These are phyloP conservation scores for Balamuthia mandrillaris DNA, from an alignment of 208 protist species.

Conservation along the genomic window DNA sequence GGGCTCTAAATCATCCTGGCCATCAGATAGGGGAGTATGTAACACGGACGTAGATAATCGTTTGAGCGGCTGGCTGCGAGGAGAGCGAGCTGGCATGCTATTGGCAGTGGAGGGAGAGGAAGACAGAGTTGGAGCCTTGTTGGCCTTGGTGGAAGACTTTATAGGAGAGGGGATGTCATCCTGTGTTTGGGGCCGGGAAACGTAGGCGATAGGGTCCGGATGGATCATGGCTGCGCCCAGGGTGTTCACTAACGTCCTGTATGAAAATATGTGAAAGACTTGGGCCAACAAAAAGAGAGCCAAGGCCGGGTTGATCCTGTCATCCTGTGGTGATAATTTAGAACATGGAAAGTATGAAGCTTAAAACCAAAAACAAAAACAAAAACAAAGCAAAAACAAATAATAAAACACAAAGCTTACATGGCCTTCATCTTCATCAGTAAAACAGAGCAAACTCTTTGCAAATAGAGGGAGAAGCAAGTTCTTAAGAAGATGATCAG, in stretches of 20 bases:
- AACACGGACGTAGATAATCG: too few species aligned
- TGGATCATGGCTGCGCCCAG: slow-evolving; percentile 43
- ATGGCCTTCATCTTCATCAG: neutral
- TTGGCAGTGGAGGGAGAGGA: too few species aligned
- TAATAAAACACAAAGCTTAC: neutral
- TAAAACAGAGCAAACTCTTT: neutral
- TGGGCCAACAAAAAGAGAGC: slow-evolving; percentile 61
- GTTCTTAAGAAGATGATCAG: too few species aligned
- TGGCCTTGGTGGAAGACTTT: too few species aligned
- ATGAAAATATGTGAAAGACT: slow-evolving; percentile 59
- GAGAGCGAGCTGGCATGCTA: too few species aligned
- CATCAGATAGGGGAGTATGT: too few species aligned
- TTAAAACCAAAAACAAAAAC: slow-evolving; percentile 25
- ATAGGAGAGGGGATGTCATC: too few species aligned
- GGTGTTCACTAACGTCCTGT: slow-evolving; percentile 44
- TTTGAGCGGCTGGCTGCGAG: too few species aligned
- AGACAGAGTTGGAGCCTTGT: too few species aligned
- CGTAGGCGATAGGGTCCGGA: slow-evolving; percentile 3
- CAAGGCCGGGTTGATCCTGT: slow-evolving; percentile 33
- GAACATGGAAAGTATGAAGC: neutral
- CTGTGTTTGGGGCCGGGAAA: too few species aligned
- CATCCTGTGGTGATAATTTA: neutral
- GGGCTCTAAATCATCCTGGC: too few species aligned
- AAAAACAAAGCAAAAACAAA: neutral
- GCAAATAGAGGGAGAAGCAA: neutral